Evolutionary conservation across 78 protist species (phyloP), one percentile per base, ranked within the genome.

Genomic region (Isochrysis galbana): DNA sequence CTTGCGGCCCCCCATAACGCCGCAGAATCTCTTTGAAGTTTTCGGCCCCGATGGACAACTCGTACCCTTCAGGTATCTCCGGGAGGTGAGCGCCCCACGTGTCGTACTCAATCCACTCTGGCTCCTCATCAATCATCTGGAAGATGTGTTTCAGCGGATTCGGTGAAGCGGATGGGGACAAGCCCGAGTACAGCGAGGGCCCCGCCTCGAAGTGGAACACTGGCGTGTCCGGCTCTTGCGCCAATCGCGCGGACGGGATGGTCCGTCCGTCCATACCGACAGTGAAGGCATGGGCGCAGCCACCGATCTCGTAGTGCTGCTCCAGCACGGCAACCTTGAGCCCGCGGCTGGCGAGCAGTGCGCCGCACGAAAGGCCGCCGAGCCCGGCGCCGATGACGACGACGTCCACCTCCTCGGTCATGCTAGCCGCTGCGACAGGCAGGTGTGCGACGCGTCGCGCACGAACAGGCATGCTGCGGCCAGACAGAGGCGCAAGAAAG

Each of bases 41-140:
- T 38, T 42, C 54, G 29, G 88, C 55, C 61, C 88, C 88, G 34
- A 80, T 80, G 19, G 88, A 80, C 41, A 80, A 23, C 55, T 32
- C 51, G 55, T 80, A 80, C 0, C 88, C 88, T 3, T 80, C 88
- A 7, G 88, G 88, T 10, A 44, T 51, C 54, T 80, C 88, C 23
- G 88, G 88, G 0, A 80, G 54, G 41, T 41, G 51, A 19, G 88
- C 88, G 11, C 88, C 88, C 88, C 88, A 80, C 14, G 55, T 42
- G 88, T 80, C 88, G 55, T 41, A 80, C 10, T 36, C 44, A 51
- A 80, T 42, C 88, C 88, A 80, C 26, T 80, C 88, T 21, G 88
- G 88, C 88, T 80, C 88, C 88, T 80, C 88, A 4, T 51, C 88
- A 2, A 80, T 29, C 88, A 80, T 80, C 88, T 80, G 47, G 88